Percentiles rank a stretch among this genome's conserved stretches.
phyloP scores from a whole-genome alignment of 2,329 filamentous ascomycete genomes.

The Immersiporthe knoxdaviesiana region DNA sequence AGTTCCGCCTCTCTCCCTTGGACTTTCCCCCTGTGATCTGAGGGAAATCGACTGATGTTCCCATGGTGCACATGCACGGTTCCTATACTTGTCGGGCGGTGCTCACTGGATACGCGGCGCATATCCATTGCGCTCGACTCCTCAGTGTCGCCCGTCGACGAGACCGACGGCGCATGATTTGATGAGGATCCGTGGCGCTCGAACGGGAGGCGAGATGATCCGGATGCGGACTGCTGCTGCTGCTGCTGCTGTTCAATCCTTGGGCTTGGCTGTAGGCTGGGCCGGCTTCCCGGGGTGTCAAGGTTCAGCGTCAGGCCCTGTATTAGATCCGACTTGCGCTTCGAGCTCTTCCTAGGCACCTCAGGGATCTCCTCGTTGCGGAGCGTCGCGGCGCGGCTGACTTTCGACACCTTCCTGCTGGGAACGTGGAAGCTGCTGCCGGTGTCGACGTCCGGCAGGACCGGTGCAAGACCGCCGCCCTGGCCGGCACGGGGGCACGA shows the following conservation, averaged over 20 bases:
- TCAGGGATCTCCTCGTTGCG: constrained; percentile 48
- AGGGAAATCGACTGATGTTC: constrained; percentile 59
- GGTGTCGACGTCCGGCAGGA: constrained; percentile 62
- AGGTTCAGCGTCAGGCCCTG: constrained; percentile 35
- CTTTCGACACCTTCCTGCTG: constrained; percentile 64
- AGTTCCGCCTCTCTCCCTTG: constrained; percentile 61
- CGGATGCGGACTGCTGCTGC: constrained; percentile 28
- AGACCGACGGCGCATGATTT: constrained; percentile 54
- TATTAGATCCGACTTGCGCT: constrained; percentile 55
- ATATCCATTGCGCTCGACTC: constrained; percentile 41
- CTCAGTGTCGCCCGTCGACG: constrained; percentile 53
- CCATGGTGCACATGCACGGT: constrained; percentile 63
- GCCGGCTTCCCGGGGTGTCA: constrained; percentile 43
- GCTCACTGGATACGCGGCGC: constrained; percentile 38
- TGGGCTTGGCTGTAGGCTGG: constrained; percentile 30
- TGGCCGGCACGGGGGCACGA: constrained; percentile 43
- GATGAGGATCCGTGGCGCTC: constrained; percentile 56
- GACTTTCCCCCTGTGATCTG: constrained; percentile 48
- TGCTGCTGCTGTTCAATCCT: constrained; percentile 18
- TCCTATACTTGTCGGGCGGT: constrained; percentile 58
- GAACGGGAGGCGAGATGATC: constrained; percentile 56
- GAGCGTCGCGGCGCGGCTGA: constrained; percentile 47
- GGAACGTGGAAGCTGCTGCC: constrained; percentile 65
- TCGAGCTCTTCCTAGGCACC: constrained; percentile 75
- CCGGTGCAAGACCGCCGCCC: constrained; percentile 45